Evolutionary conservation across 164 flowering plant genomes (phyloP), one percentile per base, ranked within the genome.

Genomic region (Saururus chinensis): DNA sequence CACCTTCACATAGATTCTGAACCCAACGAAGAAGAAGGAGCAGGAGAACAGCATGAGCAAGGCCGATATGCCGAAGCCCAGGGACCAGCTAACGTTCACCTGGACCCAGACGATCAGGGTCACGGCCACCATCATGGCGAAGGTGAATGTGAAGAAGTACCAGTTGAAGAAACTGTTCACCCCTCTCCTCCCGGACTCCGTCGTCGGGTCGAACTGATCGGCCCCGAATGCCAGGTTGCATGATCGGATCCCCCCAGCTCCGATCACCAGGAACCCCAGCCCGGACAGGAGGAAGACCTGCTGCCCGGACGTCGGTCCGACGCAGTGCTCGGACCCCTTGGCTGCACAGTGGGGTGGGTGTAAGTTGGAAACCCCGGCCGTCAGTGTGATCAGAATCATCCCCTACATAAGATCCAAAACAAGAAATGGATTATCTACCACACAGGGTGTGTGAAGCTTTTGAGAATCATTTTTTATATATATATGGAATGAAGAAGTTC

Each of bases 141-240:
- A 79, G 11, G 97, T 88, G 76, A 70, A 83, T 37, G 96, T 88
- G 80, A 88, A 86, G 75, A 74, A 88, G 74, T 86, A 93, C 98
- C 98, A 93, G 53, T 90, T 90, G 83, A 90, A 90, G 81, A 93
- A 93, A 66, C 97, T 90, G 68, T 75, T 76, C 54, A 88, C 73
- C 7, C 95, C 95, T 61, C 75, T 73, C 65, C 77, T 82, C 12
- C 98, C 97, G 0, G 88, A 72, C 24, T 85, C 92, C 0, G 90
- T 86, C 1, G 73, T 67, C 0, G 96, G 92, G 59, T 92, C 73
- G 71, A 92, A 92, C 51, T 92, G 98, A 63, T 92, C 98, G 0
- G 88, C 98, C 20, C 96, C 98, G 62, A 93, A 93, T 11, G 98
- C 89, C 8, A 91, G 69, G 73, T 85, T 88, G 62, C 95, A 86